Base-by-base conservation (phyloP, 2,329 filamentous ascomycete genomes). In the Diaporthe velutina region DNA sequence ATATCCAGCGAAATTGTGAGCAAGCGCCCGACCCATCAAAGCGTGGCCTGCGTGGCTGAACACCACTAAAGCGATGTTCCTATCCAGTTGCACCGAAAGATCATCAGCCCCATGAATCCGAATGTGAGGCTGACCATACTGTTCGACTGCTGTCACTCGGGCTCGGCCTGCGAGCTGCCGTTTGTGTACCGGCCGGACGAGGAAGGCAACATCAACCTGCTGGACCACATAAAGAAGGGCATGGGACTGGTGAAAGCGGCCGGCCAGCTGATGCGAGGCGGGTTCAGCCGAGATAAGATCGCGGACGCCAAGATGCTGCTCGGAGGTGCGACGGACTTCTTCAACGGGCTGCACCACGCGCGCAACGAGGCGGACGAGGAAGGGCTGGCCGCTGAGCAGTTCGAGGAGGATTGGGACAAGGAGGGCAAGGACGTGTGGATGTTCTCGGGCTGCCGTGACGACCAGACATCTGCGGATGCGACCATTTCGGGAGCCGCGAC, bases 131-230 rank as follows among this genome's bases (percentile, higher is more conserved):
- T 91, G 19, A 90, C 89, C 78, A 85, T 90, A 77, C 81, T 92
- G 38, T 88, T 92, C 78, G 90, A 92, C 79, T 92, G 90, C 81
- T 92, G 90, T 78, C 90, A 92, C 80, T 90, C 88, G 2, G 90
- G 90, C 40, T 90, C 89, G 0, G 90, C 89, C 0, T 84, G 90
- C 54, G 90, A 91, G 74, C 81, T 92, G 1, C 90, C 90, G 0
- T 92, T 84, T 75, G 87, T 91, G 28, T 92, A 89, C 79, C 88
- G 88, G 33, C 85, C 85, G 4, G 89, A 91, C 77, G 85, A 85
- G 35, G 87, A 90, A 15, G 90, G 90, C 54, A 88, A 90, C 73
- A 84, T 91, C 73, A 88, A 84, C 75, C 78, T 91, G 30, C 83
- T 91, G 73, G 87, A 91, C 79, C 90, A 90, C 61, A 77, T 91